phyloP scores from a whole-genome alignment of 2,329 filamentous ascomycete genomes.

The Pseudogymnoascus sp. region DNA sequence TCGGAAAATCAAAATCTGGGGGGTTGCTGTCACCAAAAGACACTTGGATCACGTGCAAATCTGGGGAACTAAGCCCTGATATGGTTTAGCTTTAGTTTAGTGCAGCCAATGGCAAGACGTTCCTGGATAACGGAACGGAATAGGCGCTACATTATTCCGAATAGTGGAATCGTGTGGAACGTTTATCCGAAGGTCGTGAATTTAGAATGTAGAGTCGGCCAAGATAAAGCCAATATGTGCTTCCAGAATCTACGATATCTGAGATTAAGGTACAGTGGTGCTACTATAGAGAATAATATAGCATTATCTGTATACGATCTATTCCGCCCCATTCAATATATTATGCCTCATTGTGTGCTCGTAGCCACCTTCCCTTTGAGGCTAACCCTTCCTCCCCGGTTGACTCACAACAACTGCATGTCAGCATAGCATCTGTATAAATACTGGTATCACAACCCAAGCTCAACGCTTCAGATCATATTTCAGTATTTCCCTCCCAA shows the following conservation, averaged over 20 bases:
- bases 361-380: neutral
- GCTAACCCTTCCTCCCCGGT: neutral
- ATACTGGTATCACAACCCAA: neutral
- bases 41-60: neutral
- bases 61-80: neutral
- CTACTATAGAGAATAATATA: neutral
- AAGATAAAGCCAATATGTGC: neutral
- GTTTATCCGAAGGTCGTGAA: neutral
- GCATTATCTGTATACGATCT: neutral
- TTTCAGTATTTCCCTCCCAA: neutral
- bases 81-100: neutral
- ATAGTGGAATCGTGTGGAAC: neutral
- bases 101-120: neutral
- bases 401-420: neutral
- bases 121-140: neutral
- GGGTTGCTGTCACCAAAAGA: constrained; percentile 6
- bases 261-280: neutral
- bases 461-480: neutral
- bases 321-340: neutral
- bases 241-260: neutral
- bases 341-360: neutral
- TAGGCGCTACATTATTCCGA: constrained; percentile 6
- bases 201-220: neutral
- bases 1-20: constrained; percentile 9
- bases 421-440: neutral